Base-by-base conservation (phyloP, 2,329 filamentous ascomycete genomes). In the Ilyonectria robusta region DNA sequence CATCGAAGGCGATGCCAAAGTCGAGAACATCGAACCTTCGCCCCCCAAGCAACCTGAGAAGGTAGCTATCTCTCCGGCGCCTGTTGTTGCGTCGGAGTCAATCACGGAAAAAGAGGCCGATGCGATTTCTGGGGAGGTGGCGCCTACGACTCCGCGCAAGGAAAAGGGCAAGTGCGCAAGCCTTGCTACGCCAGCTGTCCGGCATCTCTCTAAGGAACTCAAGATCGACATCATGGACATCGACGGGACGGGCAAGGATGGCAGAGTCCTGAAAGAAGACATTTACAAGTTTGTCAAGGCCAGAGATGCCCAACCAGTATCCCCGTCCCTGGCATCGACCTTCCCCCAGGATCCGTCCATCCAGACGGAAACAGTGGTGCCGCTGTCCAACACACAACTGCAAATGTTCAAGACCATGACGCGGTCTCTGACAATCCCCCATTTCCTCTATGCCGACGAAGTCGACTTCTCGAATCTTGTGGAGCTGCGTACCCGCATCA, bases 401-500 rank as follows among this genome's bases (percentile, higher is more conserved):
- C 92, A 94, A 78, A 99, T 99, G 96, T 98, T 97, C 90, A 98
- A 97, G 84, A 88, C 91, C 67, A 99, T 99, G 96, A 98, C 95
- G 15, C 91, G 91, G 65, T 98, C 95, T 2, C 87, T 99, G 70
- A 89, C 83, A 57, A 98, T 98, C 75, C 96, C 96, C 0, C 96
- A 98, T 82, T 98, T 99, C 82, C 89, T 98, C 67, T 99, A 97
- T 83, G 92, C 94, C 44, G 94, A 97, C 81, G 93, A 95, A 78
- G 86, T 97, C 56, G 93, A 97, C 82, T 92, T 98, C 79, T 91
- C 92, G 48, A 85, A 87, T 44, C 87, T 99, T 5, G 90, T 90
- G 65, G 82, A 88, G 55, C 86, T 98, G 59, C 93, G 96, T 53
- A 85, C 86, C 69, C 91, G 89, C 54, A 87, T 98, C 65, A 97